Conservation (phyloP, 192 early-diverging fungal genomes). For the Coemansia sp. region DNA sequence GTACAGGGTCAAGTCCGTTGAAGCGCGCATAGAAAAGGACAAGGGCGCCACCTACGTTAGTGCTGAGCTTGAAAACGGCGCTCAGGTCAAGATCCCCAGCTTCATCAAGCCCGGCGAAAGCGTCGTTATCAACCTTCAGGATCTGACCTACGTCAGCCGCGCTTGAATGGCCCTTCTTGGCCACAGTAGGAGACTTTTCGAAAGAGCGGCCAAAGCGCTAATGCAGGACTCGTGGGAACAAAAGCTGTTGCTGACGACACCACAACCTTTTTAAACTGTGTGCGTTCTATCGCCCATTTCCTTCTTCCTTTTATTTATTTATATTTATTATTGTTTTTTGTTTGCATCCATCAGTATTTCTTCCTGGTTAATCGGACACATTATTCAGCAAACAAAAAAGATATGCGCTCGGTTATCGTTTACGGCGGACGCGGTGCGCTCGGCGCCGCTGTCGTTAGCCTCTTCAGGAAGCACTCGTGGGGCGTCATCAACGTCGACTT, state of each 20-base stretch:
- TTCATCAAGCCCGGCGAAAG: slow-evolving; percentile 79
- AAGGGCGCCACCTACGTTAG: slow-evolving; percentile 71
- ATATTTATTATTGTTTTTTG: neutral
- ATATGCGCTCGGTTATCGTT: slow-evolving; percentile 69
- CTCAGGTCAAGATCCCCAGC: slow-evolving; percentile 72
- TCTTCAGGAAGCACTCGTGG: slow-evolving; percentile 75
- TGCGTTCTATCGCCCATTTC: too few relatives aligned
- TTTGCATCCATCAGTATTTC: too few relatives aligned
- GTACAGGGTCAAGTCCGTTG: slow-evolving; percentile 60
- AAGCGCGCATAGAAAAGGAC: slow-evolving; percentile 56
- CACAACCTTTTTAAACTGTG: too few relatives aligned
- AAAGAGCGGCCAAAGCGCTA: too few relatives aligned
- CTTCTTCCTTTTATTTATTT: too few relatives aligned
- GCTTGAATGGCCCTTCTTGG: slow-evolving; percentile 27
- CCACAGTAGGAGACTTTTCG: slow-evolving; percentile 7
- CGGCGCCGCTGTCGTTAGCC: slow-evolving; percentile 70
- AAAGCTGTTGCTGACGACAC: too few relatives aligned
- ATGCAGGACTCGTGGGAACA: neutral
- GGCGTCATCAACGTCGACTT: slow-evolving; percentile 80
- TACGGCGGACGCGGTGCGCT: slow-evolving; percentile 93
- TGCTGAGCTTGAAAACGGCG: slow-evolving; percentile 66
- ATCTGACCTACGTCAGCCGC: slow-evolving; percentile 63
- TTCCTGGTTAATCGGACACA: too few relatives aligned
- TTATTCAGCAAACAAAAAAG: slow-evolving; percentile 6
- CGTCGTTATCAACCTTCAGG: slow-evolving; percentile 69